Evolutionary conservation across 2,329 filamentous ascomycete species (phyloP).

Genomic region (Huntiella moniliformis): DNA sequence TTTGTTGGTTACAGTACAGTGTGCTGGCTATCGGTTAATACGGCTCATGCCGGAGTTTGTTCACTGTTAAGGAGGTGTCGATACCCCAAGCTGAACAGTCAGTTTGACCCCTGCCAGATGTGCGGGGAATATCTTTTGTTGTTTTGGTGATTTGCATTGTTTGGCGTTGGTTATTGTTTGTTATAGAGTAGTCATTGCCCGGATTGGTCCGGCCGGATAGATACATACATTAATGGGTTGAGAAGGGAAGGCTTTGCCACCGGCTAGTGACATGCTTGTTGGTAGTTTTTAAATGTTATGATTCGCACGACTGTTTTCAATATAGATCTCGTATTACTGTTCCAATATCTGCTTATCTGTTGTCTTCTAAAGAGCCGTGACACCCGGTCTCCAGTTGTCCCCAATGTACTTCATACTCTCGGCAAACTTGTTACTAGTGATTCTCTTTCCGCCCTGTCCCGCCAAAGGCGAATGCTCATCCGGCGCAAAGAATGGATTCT

Average conservation of each 20-base stretch:
- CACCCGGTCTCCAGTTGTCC: constrained; percentile 62
- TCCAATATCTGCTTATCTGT: neutral
- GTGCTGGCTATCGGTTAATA: neutral
- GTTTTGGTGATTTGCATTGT: neutral
- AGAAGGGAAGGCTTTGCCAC: too few relatives aligned
- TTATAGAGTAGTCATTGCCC: too few relatives aligned
- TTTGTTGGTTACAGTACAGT: neutral
- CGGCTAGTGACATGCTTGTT: too few relatives aligned
- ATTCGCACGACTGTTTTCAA: neutral
- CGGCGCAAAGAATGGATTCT: constrained; percentile 89
- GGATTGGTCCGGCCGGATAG: too few relatives aligned
- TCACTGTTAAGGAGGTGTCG: neutral
- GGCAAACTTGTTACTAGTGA: constrained; percentile 64
- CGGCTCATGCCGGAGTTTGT: too few relatives aligned
- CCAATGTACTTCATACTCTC: constrained; percentile 74
- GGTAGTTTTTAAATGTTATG: neutral
- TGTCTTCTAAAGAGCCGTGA: constrained; percentile 33
- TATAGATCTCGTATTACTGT: neutral
- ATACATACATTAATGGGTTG: too few relatives aligned
- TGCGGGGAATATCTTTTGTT: neutral
- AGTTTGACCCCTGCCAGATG: neutral
- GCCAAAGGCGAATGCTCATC: constrained; percentile 54
- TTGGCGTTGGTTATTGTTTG: neutral
- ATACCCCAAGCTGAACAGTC: neutral
- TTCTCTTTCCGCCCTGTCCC: constrained; percentile 43